Percentiles rank a stretch among this genome's conserved stretches.
These are phyloP conservation scores for Escallonia rubra DNA, from an alignment of 129 eudicot species.

Conservation along the genomic window DNA sequence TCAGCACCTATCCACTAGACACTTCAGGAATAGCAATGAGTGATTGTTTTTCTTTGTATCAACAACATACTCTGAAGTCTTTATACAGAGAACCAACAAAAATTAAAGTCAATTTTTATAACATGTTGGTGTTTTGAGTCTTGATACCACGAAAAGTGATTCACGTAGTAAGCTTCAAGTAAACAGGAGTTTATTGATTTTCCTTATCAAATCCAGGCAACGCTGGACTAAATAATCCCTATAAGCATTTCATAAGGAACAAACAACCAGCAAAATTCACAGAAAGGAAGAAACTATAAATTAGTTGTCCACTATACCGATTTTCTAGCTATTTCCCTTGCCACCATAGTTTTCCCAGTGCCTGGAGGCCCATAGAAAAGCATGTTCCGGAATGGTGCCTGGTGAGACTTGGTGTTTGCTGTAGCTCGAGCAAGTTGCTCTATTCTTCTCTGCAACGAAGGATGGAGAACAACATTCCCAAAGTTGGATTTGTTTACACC, in stretches of 20 bases:
- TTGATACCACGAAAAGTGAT: too few relatives aligned
- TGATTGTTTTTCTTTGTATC: too few relatives aligned
- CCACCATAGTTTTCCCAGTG: slow-evolving; percentile 98
- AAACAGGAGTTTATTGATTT: too few relatives aligned
- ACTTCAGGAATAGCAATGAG: too few relatives aligned
- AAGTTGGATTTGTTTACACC: slow-evolving; percentile 46
- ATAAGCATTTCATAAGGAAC: neutral
- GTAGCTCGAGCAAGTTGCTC: slow-evolving; percentile 97
- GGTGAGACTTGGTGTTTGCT: slow-evolving; percentile 84
- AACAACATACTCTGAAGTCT: too few relatives aligned
- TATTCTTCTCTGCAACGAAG: slow-evolving; percentile 83
- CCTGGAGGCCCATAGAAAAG: slow-evolving; percentile 99
- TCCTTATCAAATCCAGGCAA: neutral
- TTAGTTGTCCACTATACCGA: slow-evolving; percentile 46
- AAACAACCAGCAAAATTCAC: neutral
- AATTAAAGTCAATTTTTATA: too few relatives aligned
- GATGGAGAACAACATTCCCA: slow-evolving; percentile 77
- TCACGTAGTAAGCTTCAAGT: too few relatives aligned
- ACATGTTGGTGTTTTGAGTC: too few relatives aligned
- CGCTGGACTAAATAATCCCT: neutral
- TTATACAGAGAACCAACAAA: too few relatives aligned
- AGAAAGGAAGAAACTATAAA: neutral
- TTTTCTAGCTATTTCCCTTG: slow-evolving; percentile 92
- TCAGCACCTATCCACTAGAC: too few relatives aligned
- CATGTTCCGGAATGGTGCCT: slow-evolving; percentile 99